phyloP scores from a whole-genome alignment of 2,329 filamentous ascomycete species.

The Myotisia sp. region DNA sequence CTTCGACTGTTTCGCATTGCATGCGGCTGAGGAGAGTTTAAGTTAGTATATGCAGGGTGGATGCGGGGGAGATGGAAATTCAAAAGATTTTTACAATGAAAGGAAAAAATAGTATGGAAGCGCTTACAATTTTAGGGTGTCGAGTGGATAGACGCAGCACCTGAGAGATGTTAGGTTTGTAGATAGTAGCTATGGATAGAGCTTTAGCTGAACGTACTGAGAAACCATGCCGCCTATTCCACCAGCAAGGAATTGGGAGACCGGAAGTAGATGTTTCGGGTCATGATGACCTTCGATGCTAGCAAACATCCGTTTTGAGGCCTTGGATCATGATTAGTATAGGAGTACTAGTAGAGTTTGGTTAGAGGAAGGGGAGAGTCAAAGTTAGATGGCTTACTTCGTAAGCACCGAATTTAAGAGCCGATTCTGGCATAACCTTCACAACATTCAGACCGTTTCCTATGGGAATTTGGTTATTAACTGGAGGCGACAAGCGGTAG shows the following conservation, averaged over 20 bases:
- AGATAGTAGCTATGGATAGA: background rate
- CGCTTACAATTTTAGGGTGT: constrained; percentile 49
- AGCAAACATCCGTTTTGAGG: constrained; percentile 74
- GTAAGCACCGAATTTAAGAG: constrained; percentile 95
- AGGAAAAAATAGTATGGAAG: no score
- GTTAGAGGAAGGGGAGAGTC: no score
- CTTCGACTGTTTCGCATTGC: constrained; percentile 85
- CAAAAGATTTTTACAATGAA: no score
- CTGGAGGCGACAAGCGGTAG: background rate
- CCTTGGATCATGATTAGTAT: constrained; percentile 30
- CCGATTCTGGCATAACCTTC: constrained; percentile 97
- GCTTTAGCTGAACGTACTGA: constrained; percentile 44
- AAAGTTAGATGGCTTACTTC: constrained; percentile 47
- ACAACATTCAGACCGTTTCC: constrained; percentile 92
- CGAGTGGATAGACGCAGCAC: constrained; percentile 86
- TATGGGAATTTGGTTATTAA: constrained; percentile 23
- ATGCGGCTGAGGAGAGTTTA: constrained; percentile 44
- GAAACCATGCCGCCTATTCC: constrained; percentile 88
- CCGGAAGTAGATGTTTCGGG: constrained; percentile 60
- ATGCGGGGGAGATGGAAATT: constrained; percentile 2
- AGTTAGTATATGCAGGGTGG: background rate
- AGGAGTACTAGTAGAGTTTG: constrained; percentile 7
- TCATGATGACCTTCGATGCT: constrained; percentile 79
- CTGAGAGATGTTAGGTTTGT: constrained; percentile 25
- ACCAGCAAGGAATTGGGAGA: constrained; percentile 80